Evolutionary conservation across 345 rosid genomes (phyloP).

Genomic region (Balakata baccata): DNA sequence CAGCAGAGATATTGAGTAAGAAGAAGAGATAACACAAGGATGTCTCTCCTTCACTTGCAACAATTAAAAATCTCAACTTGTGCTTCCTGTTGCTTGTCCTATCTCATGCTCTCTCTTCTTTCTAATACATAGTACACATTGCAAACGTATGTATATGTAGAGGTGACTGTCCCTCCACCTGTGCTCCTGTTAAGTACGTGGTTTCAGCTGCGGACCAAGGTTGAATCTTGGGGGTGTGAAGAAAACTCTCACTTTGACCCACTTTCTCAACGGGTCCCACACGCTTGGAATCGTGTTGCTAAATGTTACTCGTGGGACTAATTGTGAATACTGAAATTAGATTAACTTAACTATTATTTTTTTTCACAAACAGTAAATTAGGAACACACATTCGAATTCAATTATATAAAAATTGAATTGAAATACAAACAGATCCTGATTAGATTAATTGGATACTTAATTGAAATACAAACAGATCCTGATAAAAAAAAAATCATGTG

Average conservation of each 20-base stretch:
- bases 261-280: background rate
- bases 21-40: constrained; percentile 19
- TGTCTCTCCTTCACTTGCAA: constrained; percentile 29
- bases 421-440: no score
- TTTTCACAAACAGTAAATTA: no score
- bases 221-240: background rate
- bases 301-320: no score
- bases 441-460: no score
- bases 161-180: background rate
- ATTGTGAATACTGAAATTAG: no score
- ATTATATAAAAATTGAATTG: no score
- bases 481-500: no score
- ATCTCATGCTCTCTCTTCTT: background rate
- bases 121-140: no score
- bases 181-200: background rate
- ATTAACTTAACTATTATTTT: no score
- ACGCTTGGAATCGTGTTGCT: background rate
- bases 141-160: background rate
- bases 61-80: constrained; percentile 18
- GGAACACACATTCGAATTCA: no score
- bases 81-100: constrained; percentile 21
- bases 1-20: constrained; percentile 5
- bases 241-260: background rate
- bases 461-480: no score
- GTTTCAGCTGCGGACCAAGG: background rate